Base-by-base conservation (phyloP, 257 asterid species). In the Primulina eburnea region DNA sequence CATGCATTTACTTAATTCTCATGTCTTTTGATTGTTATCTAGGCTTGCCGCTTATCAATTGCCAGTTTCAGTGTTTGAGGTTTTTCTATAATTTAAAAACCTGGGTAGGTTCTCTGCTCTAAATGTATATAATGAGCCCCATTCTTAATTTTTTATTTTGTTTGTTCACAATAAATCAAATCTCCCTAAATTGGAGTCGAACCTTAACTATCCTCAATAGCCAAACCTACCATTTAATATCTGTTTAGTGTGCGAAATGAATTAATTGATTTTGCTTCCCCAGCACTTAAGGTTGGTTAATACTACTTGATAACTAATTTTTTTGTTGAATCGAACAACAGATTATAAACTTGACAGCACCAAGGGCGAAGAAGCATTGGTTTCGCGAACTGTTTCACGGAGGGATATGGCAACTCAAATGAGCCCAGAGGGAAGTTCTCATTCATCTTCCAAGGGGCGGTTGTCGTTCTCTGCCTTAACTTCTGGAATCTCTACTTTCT, bases 331-430 rank as follows among this genome's bases (percentile, higher is more conserved):
- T 50, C 21, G 17, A 50, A 50, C 21, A 8, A 7, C 57, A 50
- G 57, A 50, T 14, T 16, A 50, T 50, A 50, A 50, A 50, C 21
- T 50, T 50, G 57, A 50, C 21, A 50, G 21, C 57, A 16, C 57
- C 34, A 73, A 77, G 70, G 90, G 84, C 68, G 84, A 77, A 35
- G 95, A 78, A 28, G 72, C 63, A 11, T 34, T 4, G n/a, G 60
- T 69, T 40, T 64, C 75, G 4, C 55, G 65, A 26, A 69, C 60
- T 4, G 82, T 84, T 66, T 80, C 87, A 18, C 80, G 85, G 37
- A 83, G 96, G 76, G 98, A 92, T 75, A 83, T 87, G 89, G 94
- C 96, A 53, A 93, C 97, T 38, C 97, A 92, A 78, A 92, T 92
- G 97, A 92, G 96, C 82, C 90, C 96, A 0, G 88, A 78, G 32